These are phyloP conservation scores for Tardiomyces blankii DNA, from an alignment of 1,139 yeast species.

Conservation along the genomic window DNA sequence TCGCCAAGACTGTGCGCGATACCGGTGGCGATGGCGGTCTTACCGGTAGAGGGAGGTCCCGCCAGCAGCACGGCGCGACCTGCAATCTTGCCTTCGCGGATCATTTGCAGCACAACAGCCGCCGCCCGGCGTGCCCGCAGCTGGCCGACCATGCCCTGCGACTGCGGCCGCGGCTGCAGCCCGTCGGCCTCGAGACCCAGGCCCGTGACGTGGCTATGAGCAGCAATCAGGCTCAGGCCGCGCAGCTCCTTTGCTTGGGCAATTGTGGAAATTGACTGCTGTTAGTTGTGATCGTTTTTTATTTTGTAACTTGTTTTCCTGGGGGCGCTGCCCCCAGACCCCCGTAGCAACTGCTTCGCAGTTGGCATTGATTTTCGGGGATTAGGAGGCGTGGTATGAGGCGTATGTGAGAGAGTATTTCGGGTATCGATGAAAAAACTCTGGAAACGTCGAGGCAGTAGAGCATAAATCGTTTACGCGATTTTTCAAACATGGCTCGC, in stretches of 20 bases:
- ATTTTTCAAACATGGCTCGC: no score
- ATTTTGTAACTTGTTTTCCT: no score
- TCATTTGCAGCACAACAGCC: constrained; percentile 86
- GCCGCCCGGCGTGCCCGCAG: constrained; percentile 91
- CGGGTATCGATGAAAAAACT: no score
- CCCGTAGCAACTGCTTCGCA: no score
- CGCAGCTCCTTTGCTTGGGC: constrained; percentile 30
- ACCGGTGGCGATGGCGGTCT: constrained; percentile 98
- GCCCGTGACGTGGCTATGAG: constrained; percentile 95
- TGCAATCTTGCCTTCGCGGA: constrained; percentile 87
- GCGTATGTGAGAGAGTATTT: no score
- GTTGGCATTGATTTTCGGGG: no score
- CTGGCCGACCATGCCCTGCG: constrained; percentile 98
- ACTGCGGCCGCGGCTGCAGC: constrained; percentile 63
- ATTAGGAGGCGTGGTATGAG: no score
- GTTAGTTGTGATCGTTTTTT: no score
- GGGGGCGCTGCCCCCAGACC: no score
- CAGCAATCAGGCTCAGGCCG: constrained; percentile 53
- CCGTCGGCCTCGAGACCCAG: constrained; percentile 79
- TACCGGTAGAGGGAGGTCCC: constrained; percentile 98
- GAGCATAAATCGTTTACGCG: no score
- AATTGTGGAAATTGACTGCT: constrained; percentile 23
- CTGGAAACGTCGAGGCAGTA: no score
- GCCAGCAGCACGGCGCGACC: constrained; percentile 94
- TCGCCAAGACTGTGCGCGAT: constrained; percentile 77